Conservation (phyloP, 1,284 basidiomycete species). For the Rhodotorula glutinis region DNA sequence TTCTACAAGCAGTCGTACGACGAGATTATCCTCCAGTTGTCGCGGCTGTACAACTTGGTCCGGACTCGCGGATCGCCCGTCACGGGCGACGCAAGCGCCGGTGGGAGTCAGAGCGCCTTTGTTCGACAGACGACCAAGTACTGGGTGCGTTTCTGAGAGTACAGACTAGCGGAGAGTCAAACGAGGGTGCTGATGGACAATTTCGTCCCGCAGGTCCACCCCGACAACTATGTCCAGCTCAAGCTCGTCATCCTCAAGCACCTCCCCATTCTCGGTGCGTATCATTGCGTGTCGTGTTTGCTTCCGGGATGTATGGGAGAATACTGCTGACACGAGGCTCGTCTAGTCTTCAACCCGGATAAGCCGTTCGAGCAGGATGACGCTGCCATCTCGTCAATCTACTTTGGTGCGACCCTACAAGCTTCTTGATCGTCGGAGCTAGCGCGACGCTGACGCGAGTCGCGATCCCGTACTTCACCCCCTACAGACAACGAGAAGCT, state of each 20-base stretch:
- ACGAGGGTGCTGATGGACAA: not conserved
- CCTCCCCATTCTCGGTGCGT: slow-evolving; percentile 83
- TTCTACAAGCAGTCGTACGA: slow-evolving; percentile 80
- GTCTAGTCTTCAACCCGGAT: slow-evolving; percentile 84
- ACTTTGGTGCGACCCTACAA: slow-evolving; percentile 55
- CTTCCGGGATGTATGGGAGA: not conserved
- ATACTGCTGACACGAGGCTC: slow-evolving; percentile 16
- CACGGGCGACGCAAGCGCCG: slow-evolving; percentile 87
- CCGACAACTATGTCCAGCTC: slow-evolving; percentile 88
- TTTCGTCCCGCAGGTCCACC: slow-evolving; percentile 64
- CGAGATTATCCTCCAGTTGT: slow-evolving; percentile 92
- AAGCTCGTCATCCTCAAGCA: slow-evolving; percentile 92
- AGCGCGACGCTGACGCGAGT: too few species aligned
- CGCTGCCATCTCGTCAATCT: slow-evolving; percentile 62
- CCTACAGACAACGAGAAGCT: slow-evolving; percentile 55
- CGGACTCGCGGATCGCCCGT: slow-evolving; percentile 92
- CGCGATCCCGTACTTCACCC: not conserved
- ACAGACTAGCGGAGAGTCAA: too few species aligned
- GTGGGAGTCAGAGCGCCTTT: slow-evolving; percentile 93
- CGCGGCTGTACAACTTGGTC: slow-evolving; percentile 91
- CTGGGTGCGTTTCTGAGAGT: slow-evolving; percentile 69
- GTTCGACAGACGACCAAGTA: slow-evolving; percentile 98
- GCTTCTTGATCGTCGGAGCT: not conserved
- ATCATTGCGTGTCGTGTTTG: not conserved
- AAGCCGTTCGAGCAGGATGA: slow-evolving; percentile 91